Base-by-base conservation (phyloP, 2,329 filamentous ascomycete genomes). In the Hirsutella rhossiliensis region DNA sequence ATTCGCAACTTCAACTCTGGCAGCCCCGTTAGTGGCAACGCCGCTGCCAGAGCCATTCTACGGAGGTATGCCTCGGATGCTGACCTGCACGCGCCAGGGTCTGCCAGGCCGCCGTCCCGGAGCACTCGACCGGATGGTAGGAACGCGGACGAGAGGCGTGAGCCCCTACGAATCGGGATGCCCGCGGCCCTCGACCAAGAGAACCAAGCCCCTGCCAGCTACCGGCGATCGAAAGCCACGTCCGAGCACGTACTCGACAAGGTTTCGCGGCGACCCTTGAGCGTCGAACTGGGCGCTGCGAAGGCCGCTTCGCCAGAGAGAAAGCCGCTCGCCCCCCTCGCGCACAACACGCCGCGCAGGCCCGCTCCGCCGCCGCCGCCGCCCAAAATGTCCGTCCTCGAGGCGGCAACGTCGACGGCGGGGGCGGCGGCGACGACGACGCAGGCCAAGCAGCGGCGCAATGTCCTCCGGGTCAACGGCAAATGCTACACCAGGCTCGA, bases 321-420 rank as follows among this genome's bases (percentile, higher is more conserved):
- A 49, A 76, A 73, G 45, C 72, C 73, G 3, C 59, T 82, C 27
- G 65, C 71, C 11, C 57, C 67, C 1, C 67, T 79, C 34, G 75
- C 65, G 50, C 70, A 73, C 45, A 82, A 80, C 52, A 95, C 87
- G 4, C 88, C 88, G 11, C 84, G 79, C 55, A 73, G 88, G 52
- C 75, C 84, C 19, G 87, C 87, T 1, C 83, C 82, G 0, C 82
- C 79, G 0, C 90, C 90, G 3, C 88, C 88, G 8, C 88, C 88
- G 8, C 90, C 92, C 1, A 97, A 96, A 63, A 97, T 97, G 90
- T 92, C 86, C 1, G 84, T 95, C 8, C 68, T 96, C n/a, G 88
- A 97, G 52, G 83, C 89, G 3, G 90, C 88, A 2, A 96, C 90
- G 2, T 79, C 84, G 2, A 82, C 81, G 11, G 87, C 84, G 4